Conservation (phyloP, 305 asterid species). For the Plantago coronopus region DNA sequence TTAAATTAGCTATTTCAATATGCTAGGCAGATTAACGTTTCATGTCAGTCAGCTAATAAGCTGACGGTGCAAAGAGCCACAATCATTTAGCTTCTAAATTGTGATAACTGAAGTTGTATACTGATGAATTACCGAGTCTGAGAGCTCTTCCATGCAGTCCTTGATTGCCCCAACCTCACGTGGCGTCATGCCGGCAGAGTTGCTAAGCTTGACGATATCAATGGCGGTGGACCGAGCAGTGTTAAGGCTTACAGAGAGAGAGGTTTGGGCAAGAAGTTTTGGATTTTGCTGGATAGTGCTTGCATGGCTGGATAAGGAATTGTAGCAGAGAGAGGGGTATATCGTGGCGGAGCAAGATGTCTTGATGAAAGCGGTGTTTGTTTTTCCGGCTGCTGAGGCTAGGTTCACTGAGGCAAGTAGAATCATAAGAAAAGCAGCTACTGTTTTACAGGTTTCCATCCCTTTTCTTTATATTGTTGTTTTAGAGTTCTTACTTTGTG, state of each 20-base stretch:
- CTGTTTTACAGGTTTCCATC: not conserved
- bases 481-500: not conserved
- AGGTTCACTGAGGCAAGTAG: not conserved
- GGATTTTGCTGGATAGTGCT: conserved; percentile 42
- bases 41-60: too few species aligned
- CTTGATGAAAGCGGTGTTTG: conserved; percentile 5
- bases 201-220: conserved; percentile 33
- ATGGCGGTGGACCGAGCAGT: conserved; percentile 40
- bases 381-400: not conserved
- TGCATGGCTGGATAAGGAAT: conserved; percentile 50
- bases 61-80: too few species aligned
- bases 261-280: conserved; percentile 47
- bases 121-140: conserved; percentile 32
- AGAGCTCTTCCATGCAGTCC: conserved; percentile 62
- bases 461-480: not conserved
- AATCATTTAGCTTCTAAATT: too few species aligned
- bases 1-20: too few species aligned
- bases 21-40: too few species aligned
- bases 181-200: conserved; percentile 31
- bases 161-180: conserved; percentile 54
- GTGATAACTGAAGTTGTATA: too few species aligned
- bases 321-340: conserved; percentile 42
- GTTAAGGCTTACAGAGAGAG: conserved; percentile 46
- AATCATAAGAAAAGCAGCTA: not conserved
- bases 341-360: conserved; percentile 7